phyloP scores from a whole-genome alignment of 1,139 yeast genomes.

The Tardiomyces blankii region DNA sequence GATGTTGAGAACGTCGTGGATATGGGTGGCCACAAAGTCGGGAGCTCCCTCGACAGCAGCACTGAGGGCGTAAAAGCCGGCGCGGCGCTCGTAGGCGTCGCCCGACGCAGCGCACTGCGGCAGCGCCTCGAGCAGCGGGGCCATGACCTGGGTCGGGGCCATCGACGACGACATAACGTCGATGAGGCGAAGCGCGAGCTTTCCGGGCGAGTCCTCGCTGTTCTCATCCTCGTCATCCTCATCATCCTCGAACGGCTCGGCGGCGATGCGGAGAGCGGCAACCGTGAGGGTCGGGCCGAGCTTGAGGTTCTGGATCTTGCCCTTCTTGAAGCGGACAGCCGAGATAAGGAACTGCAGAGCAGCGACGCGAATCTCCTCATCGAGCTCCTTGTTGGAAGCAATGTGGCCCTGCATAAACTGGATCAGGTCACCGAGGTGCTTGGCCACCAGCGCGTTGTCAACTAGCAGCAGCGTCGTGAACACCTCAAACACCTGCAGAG shows the following conservation, averaged over 20 bases:
- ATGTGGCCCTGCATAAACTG: slow-evolving; percentile 61
- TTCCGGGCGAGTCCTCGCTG: slow-evolving; percentile 74
- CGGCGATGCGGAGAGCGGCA: slow-evolving; percentile 65
- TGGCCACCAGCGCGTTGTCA: slow-evolving; percentile 73
- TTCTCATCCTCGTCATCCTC: slow-evolving; percentile 88
- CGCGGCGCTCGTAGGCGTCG: slow-evolving; percentile 74
- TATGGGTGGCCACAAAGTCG: slow-evolving; percentile 70
- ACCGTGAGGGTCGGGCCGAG: slow-evolving; percentile 72
- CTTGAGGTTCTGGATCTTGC: slow-evolving; percentile 49
- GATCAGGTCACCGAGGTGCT: slow-evolving; percentile 56
- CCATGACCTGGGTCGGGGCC: slow-evolving; percentile 87
- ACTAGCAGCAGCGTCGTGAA: slow-evolving; percentile 69
- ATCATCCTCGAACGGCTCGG: slow-evolving; percentile 53
- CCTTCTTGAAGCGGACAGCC: slow-evolving; percentile 54
- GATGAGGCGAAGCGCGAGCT: slow-evolving; percentile 71
- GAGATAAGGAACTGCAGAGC: slow-evolving; percentile 81
- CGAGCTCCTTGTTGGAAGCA: slow-evolving; percentile 54
- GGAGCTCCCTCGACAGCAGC: slow-evolving; percentile 91
- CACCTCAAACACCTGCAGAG: slow-evolving; percentile 72
- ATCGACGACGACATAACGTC: slow-evolving; percentile 71
- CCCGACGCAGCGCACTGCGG: slow-evolving; percentile 52
- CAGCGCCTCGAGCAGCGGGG: slow-evolving; percentile 63
- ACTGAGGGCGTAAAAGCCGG: slow-evolving; percentile 72
- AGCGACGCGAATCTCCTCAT: slow-evolving; percentile 72
- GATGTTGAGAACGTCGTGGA: slow-evolving; percentile 61